phyloP scores from a whole-genome alignment of 805 yeast species.

The Candida sphagnicola region DNA sequence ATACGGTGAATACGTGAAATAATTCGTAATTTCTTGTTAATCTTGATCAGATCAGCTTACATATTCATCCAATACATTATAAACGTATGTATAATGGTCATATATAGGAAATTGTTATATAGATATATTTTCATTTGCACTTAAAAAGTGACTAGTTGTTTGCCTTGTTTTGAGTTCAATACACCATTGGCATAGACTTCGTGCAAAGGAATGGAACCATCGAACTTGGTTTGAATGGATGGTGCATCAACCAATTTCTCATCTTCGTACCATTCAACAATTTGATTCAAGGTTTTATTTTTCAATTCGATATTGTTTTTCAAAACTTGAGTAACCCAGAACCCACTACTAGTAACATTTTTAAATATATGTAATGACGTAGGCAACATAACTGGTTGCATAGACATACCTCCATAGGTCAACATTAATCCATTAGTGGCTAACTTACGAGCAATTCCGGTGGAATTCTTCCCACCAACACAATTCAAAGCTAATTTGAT shows the following conservation, averaged over 20 bases:
- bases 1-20: no score
- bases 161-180: constrained; percentile 31
- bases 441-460: constrained; percentile 80
- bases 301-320: constrained; percentile 34
- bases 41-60: no score
- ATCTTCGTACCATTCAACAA: constrained; percentile 40
- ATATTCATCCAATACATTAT: no score
- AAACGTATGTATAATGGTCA: no score
- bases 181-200: constrained; percentile 27
- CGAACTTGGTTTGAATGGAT: constrained; percentile 23
- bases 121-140: no score
- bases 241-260: constrained; percentile 36
- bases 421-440: constrained; percentile 70
- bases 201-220: constrained; percentile 21
- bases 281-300: constrained; percentile 29
- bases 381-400: constrained; percentile 90
- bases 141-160: constrained; percentile 31
- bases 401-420: constrained; percentile 97
- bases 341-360: constrained; percentile 80
- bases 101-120: no score
- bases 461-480: constrained; percentile 85
- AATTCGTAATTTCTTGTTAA: no score
- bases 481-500: constrained; percentile 84
- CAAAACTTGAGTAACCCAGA: constrained; percentile 75
- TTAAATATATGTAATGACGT: constrained; percentile 88